A percentile compares a stretch with the other conserved stretches of the same genome.
phyloP scores from a whole-genome alignment of 805 yeast species.

The Limtongozyma cylindracea region DNA sequence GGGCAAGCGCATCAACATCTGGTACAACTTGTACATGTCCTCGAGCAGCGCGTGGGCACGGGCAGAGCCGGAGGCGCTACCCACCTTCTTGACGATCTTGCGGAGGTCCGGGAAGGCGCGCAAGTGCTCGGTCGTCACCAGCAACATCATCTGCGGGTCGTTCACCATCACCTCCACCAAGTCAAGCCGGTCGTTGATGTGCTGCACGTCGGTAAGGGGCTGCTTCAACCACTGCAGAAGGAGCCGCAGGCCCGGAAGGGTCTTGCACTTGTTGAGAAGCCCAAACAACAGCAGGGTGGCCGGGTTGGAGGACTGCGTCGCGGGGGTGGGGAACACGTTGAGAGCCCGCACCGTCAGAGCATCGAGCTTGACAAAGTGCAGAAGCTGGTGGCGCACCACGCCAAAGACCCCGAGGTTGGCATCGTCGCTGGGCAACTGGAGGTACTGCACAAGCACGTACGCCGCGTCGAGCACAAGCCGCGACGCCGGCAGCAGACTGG shows the following conservation, averaged over 20 bases:
- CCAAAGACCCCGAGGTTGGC: slow-evolving; percentile 25
- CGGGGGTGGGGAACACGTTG: slow-evolving; percentile 42
- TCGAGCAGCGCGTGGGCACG: slow-evolving; percentile 54
- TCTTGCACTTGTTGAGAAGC: slow-evolving; percentile 67
- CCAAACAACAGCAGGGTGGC: slow-evolving; percentile 48
- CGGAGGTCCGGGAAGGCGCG: slow-evolving; percentile 64
- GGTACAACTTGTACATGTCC: slow-evolving; percentile 77
- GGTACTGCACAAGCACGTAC: slow-evolving; percentile 42
- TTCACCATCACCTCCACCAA: slow-evolving; percentile 56
- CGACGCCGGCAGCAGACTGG: too few species aligned
- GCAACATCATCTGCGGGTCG: slow-evolving; percentile 39
- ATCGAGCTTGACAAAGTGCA: slow-evolving; percentile 76
- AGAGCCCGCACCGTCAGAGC: slow-evolving; percentile 75
- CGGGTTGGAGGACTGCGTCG: slow-evolving; percentile 4
- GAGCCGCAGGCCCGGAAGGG: slow-evolving; percentile 70
- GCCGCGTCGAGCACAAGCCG: slow-evolving; percentile 35
- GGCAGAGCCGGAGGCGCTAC: slow-evolving; percentile 9
- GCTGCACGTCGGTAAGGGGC: slow-evolving; percentile 45
- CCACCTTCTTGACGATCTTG: slow-evolving; percentile 44
- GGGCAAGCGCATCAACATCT: slow-evolving; percentile 48
- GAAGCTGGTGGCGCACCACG: slow-evolving; percentile 41
- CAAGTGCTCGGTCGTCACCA: slow-evolving; percentile 40
- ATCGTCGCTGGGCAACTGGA: slow-evolving; percentile 34
- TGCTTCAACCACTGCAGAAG: slow-evolving; percentile 91
- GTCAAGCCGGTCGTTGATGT: slow-evolving; percentile 41